Evolutionary conservation across 225 moss, liverwort and hornwort genomes (phyloP).

Genomic region (Pseudoscleropodium purum): DNA sequence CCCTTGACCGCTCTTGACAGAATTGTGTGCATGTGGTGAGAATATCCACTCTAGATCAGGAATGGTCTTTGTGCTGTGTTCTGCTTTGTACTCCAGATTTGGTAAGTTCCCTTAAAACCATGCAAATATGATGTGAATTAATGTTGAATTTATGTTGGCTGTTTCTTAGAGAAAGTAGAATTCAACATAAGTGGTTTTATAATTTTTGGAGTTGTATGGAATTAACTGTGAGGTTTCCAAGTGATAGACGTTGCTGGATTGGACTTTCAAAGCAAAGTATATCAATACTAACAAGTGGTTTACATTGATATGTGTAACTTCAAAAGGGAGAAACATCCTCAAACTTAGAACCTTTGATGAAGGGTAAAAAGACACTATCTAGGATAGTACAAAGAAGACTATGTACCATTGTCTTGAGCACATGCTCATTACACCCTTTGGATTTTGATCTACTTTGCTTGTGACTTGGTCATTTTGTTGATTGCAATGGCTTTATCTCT

Average conservation of each 20-base stretch:
- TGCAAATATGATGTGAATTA: background rate
- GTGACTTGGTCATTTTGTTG: background rate
- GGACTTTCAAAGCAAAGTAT: background rate
- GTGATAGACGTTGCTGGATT: background rate
- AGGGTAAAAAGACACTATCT: background rate
- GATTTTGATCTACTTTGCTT: background rate
- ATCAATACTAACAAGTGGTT: background rate
- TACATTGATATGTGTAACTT: constrained; percentile 1
- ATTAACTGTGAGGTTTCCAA: background rate
- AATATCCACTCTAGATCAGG: background rate
- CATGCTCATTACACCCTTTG: background rate
- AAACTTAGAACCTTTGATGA: background rate
- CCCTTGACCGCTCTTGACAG: background rate
- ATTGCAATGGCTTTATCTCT: background rate
- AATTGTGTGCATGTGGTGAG: background rate
- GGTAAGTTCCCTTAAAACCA: background rate
- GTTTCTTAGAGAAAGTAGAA: background rate
- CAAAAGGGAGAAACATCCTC: background rate
- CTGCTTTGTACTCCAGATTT: background rate
- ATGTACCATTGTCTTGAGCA: background rate
- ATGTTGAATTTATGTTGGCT: background rate
- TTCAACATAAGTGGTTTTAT: background rate
- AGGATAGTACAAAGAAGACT: background rate
- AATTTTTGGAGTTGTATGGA: background rate
- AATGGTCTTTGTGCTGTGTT: background rate